Conservation (phyloP, 106 monocot species). For the Dendrobium huoshanense region DNA sequence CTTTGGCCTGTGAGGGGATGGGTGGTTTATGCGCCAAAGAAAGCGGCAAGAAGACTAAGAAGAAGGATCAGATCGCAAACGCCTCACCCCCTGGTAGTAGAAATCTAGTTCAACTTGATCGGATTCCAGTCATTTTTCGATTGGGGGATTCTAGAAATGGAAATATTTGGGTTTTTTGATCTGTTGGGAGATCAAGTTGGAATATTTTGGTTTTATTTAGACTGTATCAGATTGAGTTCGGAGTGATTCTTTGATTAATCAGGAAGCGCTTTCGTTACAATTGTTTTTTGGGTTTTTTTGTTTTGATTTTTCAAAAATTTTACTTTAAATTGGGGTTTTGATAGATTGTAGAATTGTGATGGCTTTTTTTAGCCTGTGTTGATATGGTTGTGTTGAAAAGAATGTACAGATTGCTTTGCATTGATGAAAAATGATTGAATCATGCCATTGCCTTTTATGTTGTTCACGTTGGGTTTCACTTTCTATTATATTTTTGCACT, state of each 20-base stretch:
- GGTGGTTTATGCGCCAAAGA: neutral
- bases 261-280: neutral
- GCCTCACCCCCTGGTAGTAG: slow-evolving; percentile 1
- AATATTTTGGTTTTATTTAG: neutral
- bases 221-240: neutral
- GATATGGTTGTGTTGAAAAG: neutral
- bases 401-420: neutral
- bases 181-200: neutral
- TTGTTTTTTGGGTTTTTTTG: neutral
- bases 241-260: slow-evolving; percentile 1
- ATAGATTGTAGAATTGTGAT: neutral
- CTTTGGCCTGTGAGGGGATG: neutral
- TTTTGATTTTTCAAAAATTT: neutral
- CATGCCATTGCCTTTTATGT: neutral
- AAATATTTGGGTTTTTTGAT: neutral
- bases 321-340: neutral
- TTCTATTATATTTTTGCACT: neutral
- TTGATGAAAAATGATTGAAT: neutral
- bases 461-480: neutral
- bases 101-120: neutral
- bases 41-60: slow-evolving; percentile 3
- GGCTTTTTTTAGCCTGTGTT: neutral
- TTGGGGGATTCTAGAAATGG: neutral
- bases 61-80: slow-evolving; percentile 8
- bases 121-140: neutral